Conservation (phyloP, 2,329 filamentous ascomycete species). For the Arthrobotrys megalospora region DNA sequence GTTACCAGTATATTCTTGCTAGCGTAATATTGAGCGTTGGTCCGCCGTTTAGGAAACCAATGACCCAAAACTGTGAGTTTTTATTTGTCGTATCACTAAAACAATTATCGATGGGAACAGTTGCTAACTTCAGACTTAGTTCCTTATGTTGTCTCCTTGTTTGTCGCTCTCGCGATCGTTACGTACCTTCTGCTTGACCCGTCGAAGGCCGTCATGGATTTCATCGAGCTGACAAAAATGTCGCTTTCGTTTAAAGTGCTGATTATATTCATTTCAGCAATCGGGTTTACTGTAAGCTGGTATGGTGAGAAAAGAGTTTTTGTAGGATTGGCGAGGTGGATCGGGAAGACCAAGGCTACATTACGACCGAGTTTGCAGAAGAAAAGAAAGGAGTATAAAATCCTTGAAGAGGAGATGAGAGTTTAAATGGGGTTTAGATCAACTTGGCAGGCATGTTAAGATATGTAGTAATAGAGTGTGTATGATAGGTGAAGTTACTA, state of each 20-base stretch:
- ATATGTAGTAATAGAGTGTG: neutral
- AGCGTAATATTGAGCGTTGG: constrained; percentile 93
- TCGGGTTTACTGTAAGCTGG: constrained; percentile 80
- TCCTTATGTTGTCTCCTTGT: constrained; percentile 86
- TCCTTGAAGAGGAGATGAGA: constrained; percentile 79
- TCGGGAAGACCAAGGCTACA: constrained; percentile 76
- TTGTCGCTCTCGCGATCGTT: constrained; percentile 77
- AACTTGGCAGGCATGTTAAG: neutral
- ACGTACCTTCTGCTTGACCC: constrained; percentile 86
- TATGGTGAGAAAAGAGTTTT: constrained; percentile 80
- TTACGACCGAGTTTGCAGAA: constrained; percentile 76
- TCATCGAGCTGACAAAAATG: constrained; percentile 91
- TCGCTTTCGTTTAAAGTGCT: constrained; percentile 80
- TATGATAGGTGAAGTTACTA: constrained; percentile 3
- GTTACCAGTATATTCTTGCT: constrained; percentile 94
- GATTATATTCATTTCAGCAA: constrained; percentile 78
- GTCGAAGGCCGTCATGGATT: constrained; percentile 75
- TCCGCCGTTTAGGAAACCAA: constrained; percentile 85
- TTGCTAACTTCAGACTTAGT: constrained; percentile 70
- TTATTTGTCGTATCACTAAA: neutral
- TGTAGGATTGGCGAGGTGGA: constrained; percentile 76
- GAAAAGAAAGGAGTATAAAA: constrained; percentile 88
- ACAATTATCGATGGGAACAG: constrained; percentile 61
- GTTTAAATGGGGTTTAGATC: constrained; percentile 64
- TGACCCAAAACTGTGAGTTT: constrained; percentile 81